Percentiles rank a stretch among this genome's conserved stretches.
phyloP scores from a whole-genome alignment of 192 early-diverging fungal species.

The Entomortierella chlamydospora region DNA sequence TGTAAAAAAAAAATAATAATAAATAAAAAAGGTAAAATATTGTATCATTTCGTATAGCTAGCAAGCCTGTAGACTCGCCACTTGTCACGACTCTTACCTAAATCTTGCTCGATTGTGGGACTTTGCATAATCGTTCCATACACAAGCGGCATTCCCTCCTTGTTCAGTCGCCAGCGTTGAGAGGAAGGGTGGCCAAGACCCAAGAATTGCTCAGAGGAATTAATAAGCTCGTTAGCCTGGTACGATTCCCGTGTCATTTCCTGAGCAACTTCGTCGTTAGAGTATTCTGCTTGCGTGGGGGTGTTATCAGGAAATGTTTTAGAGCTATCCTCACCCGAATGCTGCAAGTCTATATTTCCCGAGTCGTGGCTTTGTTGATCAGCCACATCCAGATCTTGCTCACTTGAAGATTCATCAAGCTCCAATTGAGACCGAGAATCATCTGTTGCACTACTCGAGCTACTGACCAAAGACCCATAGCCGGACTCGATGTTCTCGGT shows the following conservation, averaged over 20 bases:
- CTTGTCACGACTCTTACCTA: too few species aligned
- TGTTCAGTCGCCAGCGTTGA: slow-evolving; percentile 25
- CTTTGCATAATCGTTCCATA: slow-evolving; percentile 22
- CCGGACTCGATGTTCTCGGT: neutral
- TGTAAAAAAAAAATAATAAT: neutral
- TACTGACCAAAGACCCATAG: neutral
- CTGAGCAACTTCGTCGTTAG: too few species aligned
- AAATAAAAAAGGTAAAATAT: neutral
- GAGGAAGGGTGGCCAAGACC: neutral
- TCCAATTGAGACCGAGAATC: neutral
- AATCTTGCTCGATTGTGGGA: neutral
- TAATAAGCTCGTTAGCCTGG: neutral
- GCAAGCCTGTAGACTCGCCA: too few species aligned
- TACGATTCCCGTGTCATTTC: too few species aligned
- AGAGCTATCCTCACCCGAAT: too few species aligned
- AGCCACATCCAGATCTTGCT: neutral
- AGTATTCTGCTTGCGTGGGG: too few species aligned
- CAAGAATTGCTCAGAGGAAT: neutral
- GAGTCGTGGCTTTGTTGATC: too few species aligned
- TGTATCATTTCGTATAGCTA: neutral
- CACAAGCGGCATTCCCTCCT: slow-evolving; percentile 6
- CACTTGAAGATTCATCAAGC: neutral
- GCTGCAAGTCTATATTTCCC: too few species aligned
- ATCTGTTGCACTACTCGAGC: neutral
- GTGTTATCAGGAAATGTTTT: too few species aligned